Conservation (phyloP, 2,329 filamentous ascomycete species). For the Calonectria pauciramosa region DNA sequence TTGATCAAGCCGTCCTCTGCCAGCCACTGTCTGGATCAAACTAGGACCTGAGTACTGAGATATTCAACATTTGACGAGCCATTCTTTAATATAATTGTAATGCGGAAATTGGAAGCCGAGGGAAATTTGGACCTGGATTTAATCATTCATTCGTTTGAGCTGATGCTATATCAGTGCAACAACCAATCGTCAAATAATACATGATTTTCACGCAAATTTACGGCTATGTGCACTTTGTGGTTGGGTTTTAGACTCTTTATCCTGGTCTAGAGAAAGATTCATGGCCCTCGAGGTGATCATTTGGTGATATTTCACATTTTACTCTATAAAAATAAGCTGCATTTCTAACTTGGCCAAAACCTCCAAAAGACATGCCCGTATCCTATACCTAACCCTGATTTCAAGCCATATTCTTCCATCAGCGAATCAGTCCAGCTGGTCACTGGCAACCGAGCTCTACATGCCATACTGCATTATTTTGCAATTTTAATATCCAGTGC, state of each 20-base stretch:
- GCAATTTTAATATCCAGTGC: not conserved
- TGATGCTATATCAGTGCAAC: not conserved
- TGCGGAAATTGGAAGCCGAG: not conserved
- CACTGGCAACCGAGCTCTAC: fast-evolving
- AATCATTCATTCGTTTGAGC: not conserved
- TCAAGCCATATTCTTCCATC: not conserved
- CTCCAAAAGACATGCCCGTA: too few relatives aligned
- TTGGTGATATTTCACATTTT: not conserved
- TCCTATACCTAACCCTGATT: not conserved
- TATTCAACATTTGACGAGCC: not conserved
- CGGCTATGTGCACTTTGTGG: not conserved
- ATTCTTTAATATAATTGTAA: not conserved
- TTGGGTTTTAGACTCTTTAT: not conserved
- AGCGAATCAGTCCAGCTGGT: not conserved
- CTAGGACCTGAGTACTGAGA: not conserved
- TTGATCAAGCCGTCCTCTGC: not conserved
- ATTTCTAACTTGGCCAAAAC: not conserved
- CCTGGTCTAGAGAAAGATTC: not conserved
- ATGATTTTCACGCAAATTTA: not conserved
- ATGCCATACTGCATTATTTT: not conserved
- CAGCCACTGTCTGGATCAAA: not conserved
- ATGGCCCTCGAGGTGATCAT: not conserved
- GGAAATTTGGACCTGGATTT: not conserved
- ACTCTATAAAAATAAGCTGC: not conserved
- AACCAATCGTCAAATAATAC: not conserved